Base-by-base conservation (phyloP, 805 yeast genomes). In the Cyberlindnera subsufficiens region DNA sequence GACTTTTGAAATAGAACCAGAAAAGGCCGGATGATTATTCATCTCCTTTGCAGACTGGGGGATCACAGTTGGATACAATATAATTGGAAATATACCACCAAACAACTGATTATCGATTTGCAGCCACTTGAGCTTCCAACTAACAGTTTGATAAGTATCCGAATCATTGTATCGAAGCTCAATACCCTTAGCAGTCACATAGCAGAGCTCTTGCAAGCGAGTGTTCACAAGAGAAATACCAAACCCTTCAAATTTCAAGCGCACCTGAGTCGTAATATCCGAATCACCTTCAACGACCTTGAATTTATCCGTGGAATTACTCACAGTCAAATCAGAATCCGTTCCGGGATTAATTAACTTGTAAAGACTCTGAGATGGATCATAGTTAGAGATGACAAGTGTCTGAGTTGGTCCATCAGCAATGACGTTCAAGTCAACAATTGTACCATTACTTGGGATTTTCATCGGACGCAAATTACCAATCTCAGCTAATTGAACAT, bases 381-480 rank as follows among this genome's bases (percentile, higher is more conserved):
- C 93, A 56, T 87, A 87, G 43, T 86, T 81, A 1, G 95, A 76
- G 4, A 93, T 82, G 5, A 88, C 83, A 49, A 93, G 72, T 0
- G 96, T 82, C 63, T 88, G 96, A 1, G 90, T 80, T 0, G 96
- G 96, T 0, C 98, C 99, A 67, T 93, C 98, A 0, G 97, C 98
- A 34, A 88, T 82, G 15, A 93, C 97, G 57, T 89, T 87, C 53
- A 95, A 67, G 53, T 89, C 97, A 25, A 88, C 90, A 43, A 85
- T 80, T 0, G 64, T 65, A 10, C 67, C 66, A 5, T 62, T 59
- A 17, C 65, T 71, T 1, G 88, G 83, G 30, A 91, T 58, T 51
- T 86, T 76, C 78, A 91, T 86, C 0, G 98, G 98, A 46, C 82
- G 80, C 47, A 89, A 68, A 46, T 83, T 83, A 19, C 99, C 99